Percentiles rank a stretch among this genome's conserved stretches.
phyloP scores from a whole-genome alignment of 805 yeast species.

The Barnettozyma wickerhamii region DNA sequence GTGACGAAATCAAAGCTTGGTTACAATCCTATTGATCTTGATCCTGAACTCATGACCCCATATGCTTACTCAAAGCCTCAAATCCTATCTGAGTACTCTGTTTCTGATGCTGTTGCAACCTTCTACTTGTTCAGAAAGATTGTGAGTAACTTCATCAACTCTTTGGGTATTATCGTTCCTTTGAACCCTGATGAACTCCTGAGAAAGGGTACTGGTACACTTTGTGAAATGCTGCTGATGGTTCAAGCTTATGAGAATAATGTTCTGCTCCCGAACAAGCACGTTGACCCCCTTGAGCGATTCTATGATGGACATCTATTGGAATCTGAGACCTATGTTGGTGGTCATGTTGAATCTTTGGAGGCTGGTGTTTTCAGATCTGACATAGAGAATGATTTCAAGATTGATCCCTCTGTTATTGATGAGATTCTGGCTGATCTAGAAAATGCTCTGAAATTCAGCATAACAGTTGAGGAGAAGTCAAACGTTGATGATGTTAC shows the following conservation, averaged over 20 bases:
- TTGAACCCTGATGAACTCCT: constrained; percentile 94
- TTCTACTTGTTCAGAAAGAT: constrained; percentile 93
- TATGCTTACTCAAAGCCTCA: constrained; percentile 95
- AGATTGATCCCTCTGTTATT: constrained; percentile 74
- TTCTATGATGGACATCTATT: constrained; percentile 91
- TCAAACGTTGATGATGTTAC: constrained; percentile 70
- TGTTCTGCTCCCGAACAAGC: constrained; percentile 88
- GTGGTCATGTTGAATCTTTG: constrained; percentile 96
- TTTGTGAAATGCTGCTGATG: constrained; percentile 96
- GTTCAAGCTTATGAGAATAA: constrained; percentile 84
- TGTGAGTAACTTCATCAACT: constrained; percentile 94
- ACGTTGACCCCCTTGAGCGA: constrained; percentile 88
- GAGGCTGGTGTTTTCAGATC: constrained; percentile 98
- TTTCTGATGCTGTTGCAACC: constrained; percentile 99
- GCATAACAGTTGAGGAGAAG: constrained; percentile 77
- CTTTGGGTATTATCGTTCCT: constrained; percentile 93
- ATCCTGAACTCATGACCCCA: constrained; percentile 97
- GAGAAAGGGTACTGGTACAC: constrained; percentile 96
- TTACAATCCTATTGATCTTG: constrained; percentile 92
- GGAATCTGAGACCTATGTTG: constrained; percentile 96
- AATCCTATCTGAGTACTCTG: constrained; percentile 90
- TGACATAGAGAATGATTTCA: constrained; percentile 73
- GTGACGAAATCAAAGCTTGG: constrained; percentile 95
- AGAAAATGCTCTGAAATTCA: constrained; percentile 72
- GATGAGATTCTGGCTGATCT: constrained; percentile 75